These are phyloP conservation scores for Cymbopogon flexuosus DNA, from an alignment of 202 grass and related monocot genomes.

Conservation along the genomic window DNA sequence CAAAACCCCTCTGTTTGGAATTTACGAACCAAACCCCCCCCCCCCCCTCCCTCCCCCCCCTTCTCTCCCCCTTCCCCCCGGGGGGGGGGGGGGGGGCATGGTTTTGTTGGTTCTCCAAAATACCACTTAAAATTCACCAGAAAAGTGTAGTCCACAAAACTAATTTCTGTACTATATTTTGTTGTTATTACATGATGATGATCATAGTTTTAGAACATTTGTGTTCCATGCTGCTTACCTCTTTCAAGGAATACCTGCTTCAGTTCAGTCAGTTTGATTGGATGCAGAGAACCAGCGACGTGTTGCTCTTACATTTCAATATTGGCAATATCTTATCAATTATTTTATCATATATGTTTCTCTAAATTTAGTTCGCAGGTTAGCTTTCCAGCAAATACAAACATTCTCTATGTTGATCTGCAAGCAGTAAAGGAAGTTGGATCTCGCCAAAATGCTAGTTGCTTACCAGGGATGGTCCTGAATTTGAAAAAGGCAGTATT, in stretches of 20 bases:
- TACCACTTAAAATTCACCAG: neutral
- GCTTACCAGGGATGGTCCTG: constrained; percentile 88
- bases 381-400: constrained; percentile 94
- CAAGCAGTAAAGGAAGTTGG: constrained; percentile 74
- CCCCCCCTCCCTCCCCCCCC: no score
- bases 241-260: neutral
- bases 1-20: no score
- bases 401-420: constrained; percentile 95
- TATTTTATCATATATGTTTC: constrained; percentile 25
- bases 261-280: neutral
- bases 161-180: neutral
- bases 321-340: constrained; percentile 12
- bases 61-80: no score
- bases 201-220: constrained; percentile 1
- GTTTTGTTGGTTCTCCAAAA: neutral
- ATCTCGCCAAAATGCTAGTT: constrained; percentile 59
- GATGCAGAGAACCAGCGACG: constrained; percentile 15
- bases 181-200: neutral
- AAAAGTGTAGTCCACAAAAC: neutral
- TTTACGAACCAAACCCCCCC: no score
- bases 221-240: neutral
- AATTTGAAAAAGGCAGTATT: constrained; percentile 88
- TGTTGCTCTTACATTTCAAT: neutral
- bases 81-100: no score
- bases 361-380: constrained; percentile 64